These are phyloP conservation scores for Letharia lupina DNA, from an alignment of 495 filamentous ascomycete species.

Conservation along the genomic window DNA sequence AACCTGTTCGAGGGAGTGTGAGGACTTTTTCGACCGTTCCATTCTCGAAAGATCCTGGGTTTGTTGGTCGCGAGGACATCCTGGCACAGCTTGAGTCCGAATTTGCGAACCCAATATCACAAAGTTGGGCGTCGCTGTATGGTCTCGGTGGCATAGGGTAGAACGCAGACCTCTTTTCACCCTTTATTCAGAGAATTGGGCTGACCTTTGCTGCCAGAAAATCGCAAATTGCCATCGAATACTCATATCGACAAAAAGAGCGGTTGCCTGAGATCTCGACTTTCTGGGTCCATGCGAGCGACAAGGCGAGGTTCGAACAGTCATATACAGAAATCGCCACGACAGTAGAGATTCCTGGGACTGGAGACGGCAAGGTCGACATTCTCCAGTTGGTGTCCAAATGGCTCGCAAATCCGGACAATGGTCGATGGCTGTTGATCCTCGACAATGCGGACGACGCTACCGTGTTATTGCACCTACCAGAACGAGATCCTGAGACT, in stretches of 20 bases:
- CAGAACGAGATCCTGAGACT: neutral
- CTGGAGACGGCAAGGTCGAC: constrained; percentile 31
- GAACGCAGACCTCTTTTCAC: too few species aligned
- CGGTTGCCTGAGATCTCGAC: constrained; percentile 27
- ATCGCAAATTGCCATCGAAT: constrained; percentile 36
- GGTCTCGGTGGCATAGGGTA: constrained; percentile 45
- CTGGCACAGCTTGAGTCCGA: constrained; percentile 26
- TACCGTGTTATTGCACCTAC: constrained; percentile 24
- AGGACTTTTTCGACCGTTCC: constrained; percentile 18
- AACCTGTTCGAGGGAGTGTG: neutral
- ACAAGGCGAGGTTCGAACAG: constrained; percentile 31
- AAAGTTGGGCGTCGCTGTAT: constrained; percentile 29
- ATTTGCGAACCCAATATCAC: constrained; percentile 20
- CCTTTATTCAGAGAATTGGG: neutral
- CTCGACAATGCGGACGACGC: constrained; percentile 47
- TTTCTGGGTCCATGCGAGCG: constrained; percentile 39
- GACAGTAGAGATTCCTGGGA: constrained; percentile 28
- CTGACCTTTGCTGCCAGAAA: constrained; percentile 23
- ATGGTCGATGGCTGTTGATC: constrained; percentile 41
- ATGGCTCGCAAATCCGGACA: constrained; percentile 31
- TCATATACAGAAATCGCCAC: constrained; percentile 34
- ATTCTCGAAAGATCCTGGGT: constrained; percentile 33
- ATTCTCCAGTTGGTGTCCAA: constrained; percentile 31
- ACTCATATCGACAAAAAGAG: constrained; percentile 28
- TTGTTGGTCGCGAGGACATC: constrained; percentile 34